These are phyloP conservation scores for Solanum neorickii DNA, from an alignment of 257 asterid genomes.

Conservation along the genomic window DNA sequence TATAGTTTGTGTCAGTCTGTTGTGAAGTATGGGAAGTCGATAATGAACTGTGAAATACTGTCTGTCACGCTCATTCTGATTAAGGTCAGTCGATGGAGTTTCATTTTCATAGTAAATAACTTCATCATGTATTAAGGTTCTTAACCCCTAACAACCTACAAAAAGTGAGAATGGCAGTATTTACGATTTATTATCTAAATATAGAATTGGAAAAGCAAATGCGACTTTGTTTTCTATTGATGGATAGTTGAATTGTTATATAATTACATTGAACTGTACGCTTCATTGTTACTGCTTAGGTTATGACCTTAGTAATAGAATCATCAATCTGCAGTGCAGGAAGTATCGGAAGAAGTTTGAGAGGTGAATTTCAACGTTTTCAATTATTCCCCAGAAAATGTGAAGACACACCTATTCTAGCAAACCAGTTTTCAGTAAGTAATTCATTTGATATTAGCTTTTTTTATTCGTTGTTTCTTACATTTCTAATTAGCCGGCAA, in stretches of 20 bases:
- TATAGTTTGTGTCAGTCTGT: neutral
- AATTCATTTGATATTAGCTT: neutral
- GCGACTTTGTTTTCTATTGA: neutral
- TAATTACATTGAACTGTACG: neutral
- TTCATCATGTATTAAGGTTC: neutral
- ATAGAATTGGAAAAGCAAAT: neutral
- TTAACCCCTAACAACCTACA: neutral
- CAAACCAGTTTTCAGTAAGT: conserved; percentile 93
- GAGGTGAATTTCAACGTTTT: conserved; percentile 85
- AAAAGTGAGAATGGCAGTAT: neutral
- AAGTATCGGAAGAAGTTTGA: conserved; percentile 92
- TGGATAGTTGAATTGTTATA: neutral
- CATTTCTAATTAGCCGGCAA: neutral
- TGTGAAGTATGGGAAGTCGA: neutral
- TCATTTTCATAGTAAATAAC: neutral
- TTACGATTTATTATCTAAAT: neutral
- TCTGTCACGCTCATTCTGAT: neutral
- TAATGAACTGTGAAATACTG: neutral
- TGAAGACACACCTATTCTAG: conserved; percentile 75
- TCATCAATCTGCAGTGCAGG: conserved; percentile 61
- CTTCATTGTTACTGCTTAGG: neutral
- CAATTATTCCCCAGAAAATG: conserved; percentile 83
- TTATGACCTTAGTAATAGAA: neutral
- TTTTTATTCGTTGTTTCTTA: neutral
- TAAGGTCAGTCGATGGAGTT: neutral